These are phyloP conservation scores for Monilinia vaccinii-corymbosi DNA, from an alignment of 2,329 filamentous ascomycete species.

Conservation along the genomic window DNA sequence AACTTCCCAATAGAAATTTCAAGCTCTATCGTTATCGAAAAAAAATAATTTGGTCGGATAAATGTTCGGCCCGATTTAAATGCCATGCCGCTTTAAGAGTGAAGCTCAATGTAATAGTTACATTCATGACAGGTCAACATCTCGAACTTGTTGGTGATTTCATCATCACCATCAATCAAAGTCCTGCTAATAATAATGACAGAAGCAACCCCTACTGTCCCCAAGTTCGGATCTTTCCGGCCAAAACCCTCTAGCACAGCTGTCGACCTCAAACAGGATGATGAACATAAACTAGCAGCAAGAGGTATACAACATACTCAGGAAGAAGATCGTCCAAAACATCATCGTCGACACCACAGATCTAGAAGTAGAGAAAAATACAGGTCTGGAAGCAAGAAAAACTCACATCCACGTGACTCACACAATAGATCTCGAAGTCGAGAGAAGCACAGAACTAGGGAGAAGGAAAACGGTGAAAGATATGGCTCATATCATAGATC, in stretches of 20 bases:
- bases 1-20: slow-evolving; percentile 10
- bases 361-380: slow-evolving; percentile 5
- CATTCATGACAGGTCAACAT: neutral
- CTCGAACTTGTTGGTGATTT: neutral
- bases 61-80: neutral
- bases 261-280: slow-evolving; percentile 7
- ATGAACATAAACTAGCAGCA: slow-evolving; percentile 12
- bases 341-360: slow-evolving; percentile 7
- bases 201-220: slow-evolving; percentile 35
- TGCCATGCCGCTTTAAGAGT: slow-evolving; percentile 4
- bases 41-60: slow-evolving; percentile 8
- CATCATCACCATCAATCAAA: neutral
- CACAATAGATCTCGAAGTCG: neutral
- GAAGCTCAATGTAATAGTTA: neutral
- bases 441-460: slow-evolving; percentile 7
- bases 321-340: neutral
- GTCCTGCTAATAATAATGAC: slow-evolving; percentile 15
- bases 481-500: neutral
- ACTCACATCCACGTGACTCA: neutral
- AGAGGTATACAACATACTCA: slow-evolving; percentile 1
- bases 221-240: slow-evolving; percentile 70
- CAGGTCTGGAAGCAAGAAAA: neutral
- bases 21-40: slow-evolving; percentile 11
- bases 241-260: slow-evolving; percentile 33
- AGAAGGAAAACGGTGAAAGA: slow-evolving; percentile 16